phyloP scores from a whole-genome alignment of 2,329 filamentous ascomycete species.

The Pyrenophora teres region DNA sequence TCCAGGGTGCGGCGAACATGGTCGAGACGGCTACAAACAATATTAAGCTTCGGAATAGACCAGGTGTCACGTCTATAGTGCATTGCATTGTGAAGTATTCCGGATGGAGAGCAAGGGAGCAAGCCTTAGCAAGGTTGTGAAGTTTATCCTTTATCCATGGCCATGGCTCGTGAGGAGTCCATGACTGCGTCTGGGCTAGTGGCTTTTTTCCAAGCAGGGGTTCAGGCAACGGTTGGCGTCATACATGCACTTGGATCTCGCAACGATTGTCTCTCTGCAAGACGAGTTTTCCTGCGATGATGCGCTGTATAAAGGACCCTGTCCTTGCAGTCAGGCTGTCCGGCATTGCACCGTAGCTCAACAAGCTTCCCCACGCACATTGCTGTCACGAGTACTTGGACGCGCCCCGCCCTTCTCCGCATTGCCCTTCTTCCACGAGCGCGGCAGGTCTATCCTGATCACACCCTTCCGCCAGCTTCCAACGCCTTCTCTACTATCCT shows the following conservation, averaged over 20 bases:
- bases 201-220: neutral
- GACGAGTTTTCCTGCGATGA: slow-evolving; percentile 2
- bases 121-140: too few relatives aligned
- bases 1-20: slow-evolving; percentile 1
- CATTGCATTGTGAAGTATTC: neutral
- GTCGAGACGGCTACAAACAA: slow-evolving; percentile 7
- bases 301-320: slow-evolving; percentile 8
- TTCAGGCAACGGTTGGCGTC: slow-evolving; percentile 16
- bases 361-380: neutral
- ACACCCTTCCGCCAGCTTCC: neutral
- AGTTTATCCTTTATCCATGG: neutral
- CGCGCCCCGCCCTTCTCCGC: slow-evolving; percentile 8
- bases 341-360: neutral
- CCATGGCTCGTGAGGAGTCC: slow-evolving; percentile 5
- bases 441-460: neutral
- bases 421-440: slow-evolving; percentile 3
- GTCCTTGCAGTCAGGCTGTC: neutral
- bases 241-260: slow-evolving; percentile 14
- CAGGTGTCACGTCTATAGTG: too few relatives aligned
- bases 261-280: slow-evolving; percentile 2
- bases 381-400: neutral
- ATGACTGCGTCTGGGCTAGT: slow-evolving; percentile 2
- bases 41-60: neutral
- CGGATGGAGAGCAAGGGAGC: too few relatives aligned
- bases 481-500: slow-evolving; percentile 7